Percentiles rank a stretch among this genome's conserved stretches.
phyloP scores from a whole-genome alignment of 2,329 filamentous ascomycete genomes.

The Colletotrichum limetticola region DNA sequence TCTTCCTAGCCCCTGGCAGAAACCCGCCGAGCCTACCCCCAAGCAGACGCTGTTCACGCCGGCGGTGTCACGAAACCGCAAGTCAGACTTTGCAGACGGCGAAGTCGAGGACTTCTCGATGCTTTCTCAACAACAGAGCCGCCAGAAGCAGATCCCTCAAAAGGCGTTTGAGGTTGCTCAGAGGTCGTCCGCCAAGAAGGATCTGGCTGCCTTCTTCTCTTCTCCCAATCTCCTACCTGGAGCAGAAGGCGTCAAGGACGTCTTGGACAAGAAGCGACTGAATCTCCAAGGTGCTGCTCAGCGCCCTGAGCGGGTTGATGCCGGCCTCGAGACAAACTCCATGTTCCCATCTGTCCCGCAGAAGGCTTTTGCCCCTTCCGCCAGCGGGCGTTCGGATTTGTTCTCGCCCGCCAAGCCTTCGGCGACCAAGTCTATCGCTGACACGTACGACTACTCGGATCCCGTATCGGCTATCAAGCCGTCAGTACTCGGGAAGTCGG shows the following conservation, averaged over 20 bases:
- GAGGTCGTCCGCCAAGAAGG: constrained; percentile 37
- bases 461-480: neutral
- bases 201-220: constrained; percentile 67
- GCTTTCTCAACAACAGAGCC: constrained; percentile 46
- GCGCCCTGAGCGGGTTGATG: constrained; percentile 28
- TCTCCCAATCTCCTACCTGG: constrained; percentile 58
- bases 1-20: constrained; percentile 54
- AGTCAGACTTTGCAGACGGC: constrained; percentile 21
- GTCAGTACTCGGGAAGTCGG: neutral
- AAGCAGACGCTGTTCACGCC: constrained; percentile 38
- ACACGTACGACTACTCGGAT: neutral
- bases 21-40: constrained; percentile 20
- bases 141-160: constrained; percentile 18
- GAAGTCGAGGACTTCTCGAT: constrained; percentile 57
- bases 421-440: constrained; percentile 1
- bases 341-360: constrained; percentile 51
- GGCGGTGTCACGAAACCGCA: constrained; percentile 2
- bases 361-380: constrained; percentile 46
- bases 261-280: constrained; percentile 31
- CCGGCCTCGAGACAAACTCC: constrained; percentile 47
- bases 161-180: constrained; percentile 16
- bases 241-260: constrained; percentile 34
- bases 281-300: constrained; percentile 21
- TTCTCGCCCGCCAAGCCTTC: constrained; percentile 47
- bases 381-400: constrained; percentile 44